Conservation (phyloP, 148 eudicot genomes). For the Salicornia ramosissima region DNA sequence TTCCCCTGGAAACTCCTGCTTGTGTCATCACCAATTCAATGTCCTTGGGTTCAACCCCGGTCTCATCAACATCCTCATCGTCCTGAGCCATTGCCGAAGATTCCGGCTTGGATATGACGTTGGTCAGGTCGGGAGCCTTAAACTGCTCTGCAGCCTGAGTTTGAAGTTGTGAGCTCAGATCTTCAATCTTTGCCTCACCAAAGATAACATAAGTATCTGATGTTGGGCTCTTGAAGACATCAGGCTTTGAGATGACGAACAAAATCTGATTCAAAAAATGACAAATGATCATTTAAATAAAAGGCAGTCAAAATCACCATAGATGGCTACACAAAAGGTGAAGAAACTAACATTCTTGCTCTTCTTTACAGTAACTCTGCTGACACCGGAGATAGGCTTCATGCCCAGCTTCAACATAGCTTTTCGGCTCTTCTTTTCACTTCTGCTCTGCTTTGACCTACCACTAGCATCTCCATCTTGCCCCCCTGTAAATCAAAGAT, state of each 20-base stretch:
- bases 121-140: constrained; percentile 67
- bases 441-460: constrained; percentile 76
- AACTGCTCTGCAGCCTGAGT: constrained; percentile 92
- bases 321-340: not conserved
- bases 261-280: constrained; percentile 44
- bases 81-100: constrained; percentile 50
- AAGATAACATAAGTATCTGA: constrained; percentile 81
- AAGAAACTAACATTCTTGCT: constrained; percentile 67
- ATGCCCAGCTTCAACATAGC: constrained; percentile 88
- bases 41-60: constrained; percentile 77
- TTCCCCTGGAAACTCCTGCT: constrained; percentile 65
- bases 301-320: not conserved
- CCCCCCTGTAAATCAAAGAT: constrained; percentile 28
- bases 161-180: constrained; percentile 85
- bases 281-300: not conserved
- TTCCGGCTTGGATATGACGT: constrained; percentile 56
- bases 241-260: constrained; percentile 82
- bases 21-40: constrained; percentile 85
- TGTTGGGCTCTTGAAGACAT: constrained; percentile 88
- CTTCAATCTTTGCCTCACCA: constrained; percentile 95
- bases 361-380: constrained; percentile 77
- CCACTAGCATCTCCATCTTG: constrained; percentile 50
- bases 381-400: constrained; percentile 74
- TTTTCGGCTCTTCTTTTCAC: constrained; percentile 80
- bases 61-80: constrained; percentile 75